Base-by-base conservation (phyloP, 2,329 filamentous ascomycete species). In the Fusarium continuum region DNA sequence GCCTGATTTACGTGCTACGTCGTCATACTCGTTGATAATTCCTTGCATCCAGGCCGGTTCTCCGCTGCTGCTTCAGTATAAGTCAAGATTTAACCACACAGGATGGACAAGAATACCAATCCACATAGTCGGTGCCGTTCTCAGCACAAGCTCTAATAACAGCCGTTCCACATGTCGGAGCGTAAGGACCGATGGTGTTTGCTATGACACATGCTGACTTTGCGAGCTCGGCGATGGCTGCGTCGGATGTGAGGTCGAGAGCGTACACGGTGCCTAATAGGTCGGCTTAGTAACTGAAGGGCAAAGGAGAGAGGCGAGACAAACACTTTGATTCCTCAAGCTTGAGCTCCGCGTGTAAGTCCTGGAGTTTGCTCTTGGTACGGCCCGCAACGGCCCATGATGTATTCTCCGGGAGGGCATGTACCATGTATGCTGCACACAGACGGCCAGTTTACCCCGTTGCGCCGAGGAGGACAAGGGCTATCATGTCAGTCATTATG, bases 301-400 rank as follows among this genome's bases (percentile, higher is more conserved):
- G 11, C 22, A 3, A n/a, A 38, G 8, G 6, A 6, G n/a, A n/a
- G 17, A n/a, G n/a, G 16, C 8, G 19, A 22, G 17, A 22, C 51
- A 32, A 9, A 65, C 58, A 61, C 10, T 44, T 39, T 32, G 36
- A 26, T 16, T 22, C 53, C 7, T 47, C n/a, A 4, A 34, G 26
- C 3, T 32, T 19, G 5, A 66, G 41, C 2, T 60, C 29, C 20
- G 85, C 78, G 14, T 86, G 85, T 10, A 96, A 76, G 25, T 78
- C 76, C 65, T 89, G 82, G 3, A 97, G 83, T 74, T 96, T 96
- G 47, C 79, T 78, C 28, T 80, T 77, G n/a, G 90, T 92, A 19
- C 93, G 89, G 17, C 92, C 92, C 35, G 91, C 91, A 43, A 96
- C 80, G 9, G 90, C 92, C 92, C 92, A 96, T 78, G 85, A 91